These are phyloP conservation scores for Fusarium albidum DNA, from an alignment of 2,329 filamentous ascomycete genomes.

Conservation along the genomic window DNA sequence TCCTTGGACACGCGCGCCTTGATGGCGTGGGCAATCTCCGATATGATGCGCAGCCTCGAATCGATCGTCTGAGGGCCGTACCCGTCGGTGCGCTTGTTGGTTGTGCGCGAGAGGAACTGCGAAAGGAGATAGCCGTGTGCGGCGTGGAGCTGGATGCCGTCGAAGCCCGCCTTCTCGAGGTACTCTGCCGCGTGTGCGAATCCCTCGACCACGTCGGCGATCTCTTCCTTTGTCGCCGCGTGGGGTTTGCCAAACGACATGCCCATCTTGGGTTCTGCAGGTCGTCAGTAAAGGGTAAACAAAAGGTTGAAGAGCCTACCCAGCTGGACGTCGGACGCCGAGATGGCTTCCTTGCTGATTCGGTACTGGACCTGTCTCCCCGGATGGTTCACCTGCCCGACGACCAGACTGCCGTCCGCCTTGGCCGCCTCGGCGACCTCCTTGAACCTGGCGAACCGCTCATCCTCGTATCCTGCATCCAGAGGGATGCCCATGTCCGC, in stretches of 20 bases:
- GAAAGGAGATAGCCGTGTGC: slow-evolving; percentile 63
- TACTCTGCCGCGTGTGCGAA: slow-evolving; percentile 71
- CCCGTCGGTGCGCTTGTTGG: slow-evolving; percentile 60
- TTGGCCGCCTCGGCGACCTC: slow-evolving; percentile 63
- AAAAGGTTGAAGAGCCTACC: not conserved
- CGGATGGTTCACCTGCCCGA: slow-evolving; percentile 63
- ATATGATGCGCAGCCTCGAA: slow-evolving; percentile 54
- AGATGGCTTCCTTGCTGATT: slow-evolving; percentile 49
- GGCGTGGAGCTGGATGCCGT: slow-evolving; percentile 60
- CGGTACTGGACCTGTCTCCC: slow-evolving; percentile 53
- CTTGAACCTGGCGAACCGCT: slow-evolving; percentile 69
- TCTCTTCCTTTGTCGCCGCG: slow-evolving; percentile 62
- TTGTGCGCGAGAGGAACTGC: slow-evolving; percentile 58
- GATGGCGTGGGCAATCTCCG: slow-evolving; percentile 50
- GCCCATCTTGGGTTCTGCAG: slow-evolving; percentile 35
- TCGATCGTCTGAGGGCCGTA: slow-evolving; percentile 54
- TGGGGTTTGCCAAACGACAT: slow-evolving; percentile 57
- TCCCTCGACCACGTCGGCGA: slow-evolving; percentile 64
- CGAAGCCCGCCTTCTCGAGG: slow-evolving; percentile 68
- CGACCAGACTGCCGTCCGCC: slow-evolving; percentile 65
- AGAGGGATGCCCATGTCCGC: slow-evolving; percentile 67
- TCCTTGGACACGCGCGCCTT: slow-evolving; percentile 40
- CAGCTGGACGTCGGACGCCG: slow-evolving; percentile 51
- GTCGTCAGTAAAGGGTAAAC: not conserved
- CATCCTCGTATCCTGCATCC: slow-evolving; percentile 58